phyloP scores from a whole-genome alignment of 108 stramenopile species.

The Aurantiochytrium sp. region DNA sequence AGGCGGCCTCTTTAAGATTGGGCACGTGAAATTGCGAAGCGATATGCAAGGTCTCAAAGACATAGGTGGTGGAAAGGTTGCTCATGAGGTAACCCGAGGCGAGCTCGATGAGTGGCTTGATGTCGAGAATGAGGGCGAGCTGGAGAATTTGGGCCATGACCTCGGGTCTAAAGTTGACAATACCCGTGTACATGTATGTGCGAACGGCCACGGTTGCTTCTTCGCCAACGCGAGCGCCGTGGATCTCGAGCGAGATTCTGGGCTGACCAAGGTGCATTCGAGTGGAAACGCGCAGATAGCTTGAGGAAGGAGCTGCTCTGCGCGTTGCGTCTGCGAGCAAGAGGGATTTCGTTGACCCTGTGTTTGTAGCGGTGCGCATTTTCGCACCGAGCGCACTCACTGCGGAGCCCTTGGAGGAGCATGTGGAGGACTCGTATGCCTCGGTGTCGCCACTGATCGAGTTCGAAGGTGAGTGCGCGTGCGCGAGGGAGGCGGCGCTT shows the following conservation, averaged over 20 bases:
- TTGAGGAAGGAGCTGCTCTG: background rate
- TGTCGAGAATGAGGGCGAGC: background rate
- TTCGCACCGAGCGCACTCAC: background rate
- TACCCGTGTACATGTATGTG: slow-evolving; percentile 9
- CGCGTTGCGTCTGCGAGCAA: background rate
- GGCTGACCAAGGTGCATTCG: background rate
- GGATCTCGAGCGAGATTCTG: background rate
- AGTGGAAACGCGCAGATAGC: background rate
- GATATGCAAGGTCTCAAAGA: background rate
- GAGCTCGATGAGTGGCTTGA: background rate
- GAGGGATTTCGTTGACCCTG: background rate
- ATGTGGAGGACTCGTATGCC: background rate
- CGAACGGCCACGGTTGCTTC: background rate
- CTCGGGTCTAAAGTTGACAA: background rate
- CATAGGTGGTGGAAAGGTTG: background rate
- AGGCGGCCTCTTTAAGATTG: background rate
- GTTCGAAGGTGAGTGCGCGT: background rate
- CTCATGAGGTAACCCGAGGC: background rate
- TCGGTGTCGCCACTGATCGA: slow-evolving; percentile 1
- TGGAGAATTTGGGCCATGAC: background rate
- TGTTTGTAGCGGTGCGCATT: background rate
- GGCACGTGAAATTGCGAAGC: background rate
- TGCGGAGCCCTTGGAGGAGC: background rate
- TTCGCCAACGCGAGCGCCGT: background rate
- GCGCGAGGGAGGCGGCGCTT: background rate